Conservation (phyloP, 768 basidiomycete genomes). For the Collybiopsis confluens region DNA sequence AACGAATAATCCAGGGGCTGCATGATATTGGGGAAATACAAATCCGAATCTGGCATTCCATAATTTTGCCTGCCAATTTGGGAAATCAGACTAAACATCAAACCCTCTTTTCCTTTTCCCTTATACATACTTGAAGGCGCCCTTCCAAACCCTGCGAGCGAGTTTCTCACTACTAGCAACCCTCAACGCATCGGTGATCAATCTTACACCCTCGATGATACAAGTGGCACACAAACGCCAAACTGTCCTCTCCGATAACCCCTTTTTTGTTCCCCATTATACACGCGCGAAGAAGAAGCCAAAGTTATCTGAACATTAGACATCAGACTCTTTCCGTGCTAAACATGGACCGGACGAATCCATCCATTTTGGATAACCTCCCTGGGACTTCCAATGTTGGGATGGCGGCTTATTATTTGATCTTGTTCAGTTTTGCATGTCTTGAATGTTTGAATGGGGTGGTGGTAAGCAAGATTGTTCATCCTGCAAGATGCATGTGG, state of each 20-base stretch:
- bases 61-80: no score
- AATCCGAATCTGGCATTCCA: no score
- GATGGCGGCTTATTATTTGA: conserved; percentile 30
- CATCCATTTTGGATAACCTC: conserved; percentile 35
- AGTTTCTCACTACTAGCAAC: no score
- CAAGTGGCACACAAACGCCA: conserved; percentile 11
- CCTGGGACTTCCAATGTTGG: conserved; percentile 33
- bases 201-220: background rate
- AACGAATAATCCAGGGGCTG: conserved; percentile 93
- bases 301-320: conserved; percentile 24
- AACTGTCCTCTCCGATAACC: conserved; percentile 15
- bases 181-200: no score
- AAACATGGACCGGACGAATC: conserved; percentile 40
- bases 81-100: no score
- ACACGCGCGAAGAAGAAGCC: conserved; percentile 28
- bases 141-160: no score
- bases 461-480: conserved; percentile 33
- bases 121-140: no score
- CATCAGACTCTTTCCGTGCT: conserved; percentile 25
- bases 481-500: conserved; percentile 30
- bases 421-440: conserved; percentile 30
- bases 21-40: conserved; percentile 91
- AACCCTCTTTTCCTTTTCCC: no score
- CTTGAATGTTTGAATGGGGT: conserved; percentile 33
- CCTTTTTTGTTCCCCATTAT: conserved; percentile 22